phyloP scores from a whole-genome alignment of 2,329 filamentous ascomycete genomes.

The Cercospora canescens region DNA sequence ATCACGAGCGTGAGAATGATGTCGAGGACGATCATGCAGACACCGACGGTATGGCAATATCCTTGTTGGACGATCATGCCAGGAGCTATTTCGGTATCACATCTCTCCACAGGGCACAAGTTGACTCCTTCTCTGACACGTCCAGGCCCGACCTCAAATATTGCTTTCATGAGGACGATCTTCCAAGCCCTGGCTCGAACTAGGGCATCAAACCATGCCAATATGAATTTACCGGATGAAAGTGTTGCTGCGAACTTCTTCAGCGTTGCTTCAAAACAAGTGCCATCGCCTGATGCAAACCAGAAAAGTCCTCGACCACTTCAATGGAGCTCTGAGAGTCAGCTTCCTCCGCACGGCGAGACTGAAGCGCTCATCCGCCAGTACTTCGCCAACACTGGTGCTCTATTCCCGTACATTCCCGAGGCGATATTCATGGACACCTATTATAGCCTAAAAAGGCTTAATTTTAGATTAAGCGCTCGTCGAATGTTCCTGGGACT shows the following conservation, averaged over 20 bases:
- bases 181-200: neutral
- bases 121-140: neutral
- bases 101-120: neutral
- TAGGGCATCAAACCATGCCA: neutral
- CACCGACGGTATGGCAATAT: neutral
- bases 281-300: neutral
- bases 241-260: neutral
- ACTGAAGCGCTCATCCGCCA: neutral
- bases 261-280: neutral
- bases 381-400: neutral
- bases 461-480: neutral
- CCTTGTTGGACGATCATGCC: neutral
- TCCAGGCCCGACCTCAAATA: neutral
- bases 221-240: neutral
- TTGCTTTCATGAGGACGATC: neutral
- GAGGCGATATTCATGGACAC: neutral
- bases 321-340: neutral
- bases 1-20: neutral
- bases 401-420: neutral
- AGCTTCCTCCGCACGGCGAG: neutral
- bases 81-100: neutral
- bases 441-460: neutral
- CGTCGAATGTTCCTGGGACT: neutral
- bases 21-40: neutral
- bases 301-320: neutral